Evolutionary conservation across 2,329 filamentous ascomycete genomes (phyloP).

Genomic region (Chaetomium sp.): DNA sequence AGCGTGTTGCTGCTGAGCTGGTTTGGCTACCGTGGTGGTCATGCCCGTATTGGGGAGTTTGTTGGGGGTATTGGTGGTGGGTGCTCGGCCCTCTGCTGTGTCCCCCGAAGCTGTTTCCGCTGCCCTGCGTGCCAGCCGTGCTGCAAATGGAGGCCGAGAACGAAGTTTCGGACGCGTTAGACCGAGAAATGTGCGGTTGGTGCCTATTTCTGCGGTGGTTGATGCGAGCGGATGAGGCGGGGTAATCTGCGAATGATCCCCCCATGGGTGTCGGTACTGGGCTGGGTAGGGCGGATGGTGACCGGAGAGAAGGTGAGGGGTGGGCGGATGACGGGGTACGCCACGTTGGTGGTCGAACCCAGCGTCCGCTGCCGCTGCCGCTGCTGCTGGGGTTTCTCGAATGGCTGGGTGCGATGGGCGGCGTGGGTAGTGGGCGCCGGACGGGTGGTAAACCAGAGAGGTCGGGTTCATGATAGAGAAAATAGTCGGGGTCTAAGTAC

Average conservation of each 20-base stretch:
- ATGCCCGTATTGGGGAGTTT: no score
- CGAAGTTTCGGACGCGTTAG: background rate
- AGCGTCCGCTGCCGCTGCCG: slow-evolving; percentile 1
- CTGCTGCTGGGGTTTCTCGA: slow-evolving; percentile 8
- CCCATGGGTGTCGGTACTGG: background rate
- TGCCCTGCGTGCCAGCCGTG: background rate
- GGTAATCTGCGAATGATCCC: no score
- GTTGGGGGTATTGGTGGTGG: no score
- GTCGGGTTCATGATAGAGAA: slow-evolving; percentile 1
- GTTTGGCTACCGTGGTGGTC: no score
- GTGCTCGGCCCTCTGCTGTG: background rate
- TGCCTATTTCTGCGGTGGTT: slow-evolving; percentile 5
- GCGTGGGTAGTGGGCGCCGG: background rate
- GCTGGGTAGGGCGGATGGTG: background rate
- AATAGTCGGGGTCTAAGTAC: no score
- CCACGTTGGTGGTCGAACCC: slow-evolving; percentile 11
- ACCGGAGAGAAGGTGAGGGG: background rate
- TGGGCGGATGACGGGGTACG: slow-evolving; percentile 3
- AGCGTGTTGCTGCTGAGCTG: background rate
- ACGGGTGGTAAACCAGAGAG: background rate
- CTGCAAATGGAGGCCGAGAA: background rate
- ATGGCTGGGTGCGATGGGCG: background rate
- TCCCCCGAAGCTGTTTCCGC: background rate
- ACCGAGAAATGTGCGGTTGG: background rate
- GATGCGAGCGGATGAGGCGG: background rate